These are phyloP conservation scores for Pythium aristosporum DNA, from an alignment of 352 stramenopile genomes.

Conservation along the genomic window DNA sequence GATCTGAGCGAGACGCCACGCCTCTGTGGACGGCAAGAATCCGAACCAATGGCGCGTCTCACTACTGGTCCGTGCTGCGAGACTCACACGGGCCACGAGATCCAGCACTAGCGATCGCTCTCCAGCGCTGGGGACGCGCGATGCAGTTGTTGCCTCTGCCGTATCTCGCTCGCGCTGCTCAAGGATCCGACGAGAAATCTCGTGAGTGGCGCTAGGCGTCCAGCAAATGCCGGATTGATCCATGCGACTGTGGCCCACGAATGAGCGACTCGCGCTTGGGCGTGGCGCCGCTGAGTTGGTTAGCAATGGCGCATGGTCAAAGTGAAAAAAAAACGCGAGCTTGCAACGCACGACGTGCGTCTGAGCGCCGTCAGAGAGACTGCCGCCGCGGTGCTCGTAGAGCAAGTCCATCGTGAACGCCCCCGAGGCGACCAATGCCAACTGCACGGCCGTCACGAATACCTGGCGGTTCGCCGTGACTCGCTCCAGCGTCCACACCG, in stretches of 20 bases:
- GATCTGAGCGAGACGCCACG: slow-evolving; percentile 5
- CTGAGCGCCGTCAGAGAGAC: neutral
- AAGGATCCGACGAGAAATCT: slow-evolving; percentile 21
- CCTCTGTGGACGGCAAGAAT: neutral
- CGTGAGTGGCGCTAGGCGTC: slow-evolving; percentile 22
- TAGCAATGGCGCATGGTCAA: slow-evolving; percentile 8
- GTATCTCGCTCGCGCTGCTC: slow-evolving; percentile 4
- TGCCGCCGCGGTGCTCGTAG: neutral
- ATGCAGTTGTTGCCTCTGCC: slow-evolving; percentile 5
- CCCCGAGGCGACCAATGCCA: slow-evolving; percentile 35
- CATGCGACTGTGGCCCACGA: slow-evolving; percentile 27
- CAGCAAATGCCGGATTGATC: slow-evolving; percentile 35
- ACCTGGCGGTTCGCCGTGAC: slow-evolving; percentile 30
- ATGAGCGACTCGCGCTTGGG: slow-evolving; percentile 24
- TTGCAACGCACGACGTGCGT: slow-evolving; percentile 12
- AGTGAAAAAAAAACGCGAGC: slow-evolving; percentile 47
- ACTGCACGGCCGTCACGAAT: slow-evolving; percentile 51
- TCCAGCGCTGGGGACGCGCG: neutral
- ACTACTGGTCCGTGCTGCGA: slow-evolving; percentile 23
- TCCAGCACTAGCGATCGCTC: neutral
- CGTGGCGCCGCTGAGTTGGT: neutral
- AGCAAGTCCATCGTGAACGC: slow-evolving; percentile 29
- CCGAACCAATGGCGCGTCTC: slow-evolving; percentile 29
- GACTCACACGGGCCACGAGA: slow-evolving; percentile 10
- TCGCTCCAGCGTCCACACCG: slow-evolving; percentile 29